Evolutionary conservation across 345 rosid genomes (phyloP), one percentile per base, ranked within the genome.

Genomic region (Euphorbia peplus): DNA sequence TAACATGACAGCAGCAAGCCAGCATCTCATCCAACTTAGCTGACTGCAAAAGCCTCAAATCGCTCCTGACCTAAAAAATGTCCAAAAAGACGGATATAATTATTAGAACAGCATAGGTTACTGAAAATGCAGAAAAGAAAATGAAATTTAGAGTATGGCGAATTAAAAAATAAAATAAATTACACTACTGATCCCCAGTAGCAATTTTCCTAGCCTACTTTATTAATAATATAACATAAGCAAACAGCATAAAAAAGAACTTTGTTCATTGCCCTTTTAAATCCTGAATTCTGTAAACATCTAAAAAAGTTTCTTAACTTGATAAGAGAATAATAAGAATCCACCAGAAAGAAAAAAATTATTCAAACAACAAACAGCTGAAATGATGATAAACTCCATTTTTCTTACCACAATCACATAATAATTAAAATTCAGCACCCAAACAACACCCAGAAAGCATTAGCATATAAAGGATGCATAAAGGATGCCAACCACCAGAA

Each of bases 11-110:
- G 83, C 93, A 91, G n/a, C 85, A 78, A 73, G 41, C 77, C 63
- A 89, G 24, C 63, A 88, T 66, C 73, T 82, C 91, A 69, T 78
- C 84, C 79, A 89, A 78, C 76, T 88, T 85, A 53, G 82, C 79
- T 66, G 89, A 83, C 72, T 82, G 79, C 74, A 95, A 78, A 70
- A 91, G 87, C 77, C 89, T 90, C 83, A 88, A 67, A 67, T 88
- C 98, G 74, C 97, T 85, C 69, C 96, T 88, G 73, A 91, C 97
- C 98, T 91, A 69, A 63, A 41, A 6, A 57, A 32, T 0, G 15
- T 19, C 21, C 47, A 8, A 69, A 21, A 29, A 21, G 1, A 68
- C 13, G n/a, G 10, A 32, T 16, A 29, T 14, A 32, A 47, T 18
- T 18, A 66, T 21, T 30, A 18, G 29, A 21, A 11, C 30, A 64